These are phyloP conservation scores for Nidula niveotomentosa DNA, from an alignment of 1,284 basidiomycete species.

Conservation along the genomic window DNA sequence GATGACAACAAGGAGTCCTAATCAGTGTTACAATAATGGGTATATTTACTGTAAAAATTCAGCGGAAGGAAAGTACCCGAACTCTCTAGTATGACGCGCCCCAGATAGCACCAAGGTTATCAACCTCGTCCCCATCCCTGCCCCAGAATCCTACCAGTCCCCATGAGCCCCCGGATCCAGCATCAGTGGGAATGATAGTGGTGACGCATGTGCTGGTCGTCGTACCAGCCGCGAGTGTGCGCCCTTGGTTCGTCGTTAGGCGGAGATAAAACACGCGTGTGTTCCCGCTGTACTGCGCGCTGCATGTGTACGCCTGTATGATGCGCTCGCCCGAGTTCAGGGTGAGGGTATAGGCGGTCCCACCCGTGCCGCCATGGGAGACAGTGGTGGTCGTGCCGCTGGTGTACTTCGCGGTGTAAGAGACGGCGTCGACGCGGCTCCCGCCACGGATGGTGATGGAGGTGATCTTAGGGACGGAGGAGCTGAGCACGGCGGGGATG, in stretches of 20 bases:
- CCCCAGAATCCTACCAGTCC: conserved; percentile 34
- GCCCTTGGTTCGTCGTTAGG: conserved; percentile 28
- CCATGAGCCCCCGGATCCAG: conserved; percentile 25
- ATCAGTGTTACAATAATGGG: too few species aligned
- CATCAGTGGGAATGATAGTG: conserved; percentile 24
- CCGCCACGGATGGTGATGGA: conserved; percentile 30
- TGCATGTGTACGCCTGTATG: conserved; percentile 23
- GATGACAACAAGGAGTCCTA: too few species aligned
- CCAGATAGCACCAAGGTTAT: conserved; percentile 30
- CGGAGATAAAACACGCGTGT: conserved; percentile 31
- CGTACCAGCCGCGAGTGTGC: conserved; percentile 24
- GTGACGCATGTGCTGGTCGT: conserved; percentile 27
- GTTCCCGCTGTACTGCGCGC: conserved; percentile 19
- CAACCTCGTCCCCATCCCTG: conserved; percentile 30
- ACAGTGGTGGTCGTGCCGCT: conserved; percentile 18
- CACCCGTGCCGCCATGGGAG: conserved; percentile 34
- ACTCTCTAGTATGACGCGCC: conserved; percentile 19
- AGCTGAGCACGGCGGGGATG: conserved; percentile 17
- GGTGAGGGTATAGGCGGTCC: conserved; percentile 24
- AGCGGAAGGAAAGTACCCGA: too few species aligned
- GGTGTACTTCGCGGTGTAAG: conserved; percentile 18
- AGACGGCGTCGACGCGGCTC: conserved; percentile 28
- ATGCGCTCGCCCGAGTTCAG: conserved; percentile 23
- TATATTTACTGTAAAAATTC: too few species aligned
- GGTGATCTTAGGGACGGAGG: conserved; percentile 20